Evolutionary conservation across 2,329 filamentous ascomycete genomes (phyloP).

Genomic region (Ophiognomonia clavigignenti-juglandacearum): DNA sequence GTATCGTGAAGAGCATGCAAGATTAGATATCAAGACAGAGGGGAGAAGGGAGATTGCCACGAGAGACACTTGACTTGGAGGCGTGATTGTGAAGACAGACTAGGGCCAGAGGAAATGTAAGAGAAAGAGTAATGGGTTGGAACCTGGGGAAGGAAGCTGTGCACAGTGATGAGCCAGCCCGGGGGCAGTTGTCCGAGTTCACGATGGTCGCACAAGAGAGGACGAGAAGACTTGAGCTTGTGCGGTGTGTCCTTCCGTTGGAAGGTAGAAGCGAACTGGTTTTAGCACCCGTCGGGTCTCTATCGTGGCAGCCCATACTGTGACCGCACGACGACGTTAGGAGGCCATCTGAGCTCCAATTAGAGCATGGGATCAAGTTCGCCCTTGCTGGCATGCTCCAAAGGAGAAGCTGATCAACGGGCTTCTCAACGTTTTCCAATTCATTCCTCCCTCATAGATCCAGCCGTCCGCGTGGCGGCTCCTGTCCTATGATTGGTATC

Average conservation of each 20-base stretch:
- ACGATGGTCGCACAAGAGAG: slow-evolving; percentile 2
- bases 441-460: slow-evolving; percentile 10
- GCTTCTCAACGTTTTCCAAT: no score
- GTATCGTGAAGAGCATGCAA: slow-evolving; percentile 10
- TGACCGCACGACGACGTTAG: not conserved
- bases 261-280: not conserved
- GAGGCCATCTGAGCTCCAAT: not conserved
- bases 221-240: not conserved
- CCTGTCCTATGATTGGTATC: slow-evolving; percentile 3
- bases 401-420: slow-evolving; percentile 13
- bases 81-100: slow-evolving; percentile 1
- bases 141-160: not conserved
- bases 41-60: slow-evolving; percentile 10
- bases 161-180: not conserved
- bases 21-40: not conserved
- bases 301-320: slow-evolving; percentile 1
- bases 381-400: no score
- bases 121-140: not conserved
- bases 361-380: slow-evolving; percentile 8
- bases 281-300: not conserved
- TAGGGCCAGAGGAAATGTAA: slow-evolving; percentile 9
- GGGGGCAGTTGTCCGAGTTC: no score
- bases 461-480: slow-evolving; percentile 12
- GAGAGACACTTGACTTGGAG: slow-evolving; percentile 11
- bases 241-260: not conserved